Conservation (phyloP, 371 early-diverging fungal genomes). For the Blakeslea trispora region DNA sequence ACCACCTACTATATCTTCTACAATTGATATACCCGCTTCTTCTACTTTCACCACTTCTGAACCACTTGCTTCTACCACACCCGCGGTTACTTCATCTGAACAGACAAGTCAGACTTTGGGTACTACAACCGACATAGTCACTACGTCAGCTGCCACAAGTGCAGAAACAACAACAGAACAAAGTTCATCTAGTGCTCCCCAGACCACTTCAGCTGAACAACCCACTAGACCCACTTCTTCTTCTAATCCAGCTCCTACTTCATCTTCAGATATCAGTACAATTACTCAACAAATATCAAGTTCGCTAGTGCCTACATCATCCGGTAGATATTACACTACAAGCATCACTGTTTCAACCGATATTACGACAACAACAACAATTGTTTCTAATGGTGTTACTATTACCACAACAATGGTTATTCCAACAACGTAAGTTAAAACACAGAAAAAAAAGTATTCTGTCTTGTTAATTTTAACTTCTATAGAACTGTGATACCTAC, state of each 20-base stretch:
- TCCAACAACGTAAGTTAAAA: conserved; percentile 38
- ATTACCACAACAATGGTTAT: conserved; percentile 31
- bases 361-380: conserved; percentile 23
- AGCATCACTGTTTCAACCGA: conserved; percentile 27
- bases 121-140: not conserved
- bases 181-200: conserved; percentile 4
- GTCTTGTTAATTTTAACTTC: not conserved
- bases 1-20: no score
- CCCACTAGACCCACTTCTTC: no score
- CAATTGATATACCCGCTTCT: no score
- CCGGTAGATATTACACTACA: conserved; percentile 10
- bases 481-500: conserved; percentile 36
- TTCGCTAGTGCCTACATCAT: not conserved
- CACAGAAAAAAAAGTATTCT: no score
- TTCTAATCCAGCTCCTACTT: no score
- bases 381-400: conserved; percentile 31
- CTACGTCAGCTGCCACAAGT: conserved; percentile 4
- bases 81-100: not conserved
- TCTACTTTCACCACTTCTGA: no score
- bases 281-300: no score
- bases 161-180: conserved; percentile 10
- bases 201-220: no score
- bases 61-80: not conserved
- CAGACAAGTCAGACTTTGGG: not conserved
- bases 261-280: not conserved